Percentiles rank a stretch among this genome's conserved stretches.
Evolutionary conservation across 2,329 filamentous ascomycete species (phyloP).

Genomic region (Fusarium musae): DNA sequence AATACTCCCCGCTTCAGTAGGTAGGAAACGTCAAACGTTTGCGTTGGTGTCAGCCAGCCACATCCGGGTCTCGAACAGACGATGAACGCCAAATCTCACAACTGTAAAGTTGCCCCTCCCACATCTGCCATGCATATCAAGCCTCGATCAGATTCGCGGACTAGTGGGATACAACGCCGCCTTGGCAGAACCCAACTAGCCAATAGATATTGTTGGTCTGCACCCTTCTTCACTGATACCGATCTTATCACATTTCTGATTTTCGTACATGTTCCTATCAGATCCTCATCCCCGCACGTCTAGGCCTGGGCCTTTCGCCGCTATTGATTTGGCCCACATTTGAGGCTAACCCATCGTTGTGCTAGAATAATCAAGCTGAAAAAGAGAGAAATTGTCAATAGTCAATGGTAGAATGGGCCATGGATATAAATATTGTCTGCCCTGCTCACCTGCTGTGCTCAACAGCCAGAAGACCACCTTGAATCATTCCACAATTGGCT

Average conservation of each 20-base stretch:
- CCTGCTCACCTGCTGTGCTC: rapidly evolving
- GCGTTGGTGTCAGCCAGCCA: neutral
- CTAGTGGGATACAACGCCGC: neutral
- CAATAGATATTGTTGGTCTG: neutral
- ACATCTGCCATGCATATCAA: neutral
- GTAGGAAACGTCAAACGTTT: neutral
- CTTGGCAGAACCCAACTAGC: rapidly evolving
- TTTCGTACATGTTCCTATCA: neutral
- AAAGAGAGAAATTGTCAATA: neutral
- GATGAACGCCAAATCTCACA: neutral
- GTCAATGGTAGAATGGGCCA: rapidly evolving
- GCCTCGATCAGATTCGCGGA: neutral
- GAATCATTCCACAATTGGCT: too few relatives aligned
- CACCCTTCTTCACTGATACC: neutral
- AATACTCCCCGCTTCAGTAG: too few relatives aligned
- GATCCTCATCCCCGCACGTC: neutral
- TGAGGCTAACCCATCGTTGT: neutral
- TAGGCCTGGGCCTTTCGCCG: neutral
- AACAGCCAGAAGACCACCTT: neutral
- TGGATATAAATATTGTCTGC: neutral
- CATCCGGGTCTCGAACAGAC: neutral
- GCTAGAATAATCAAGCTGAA: neutral
- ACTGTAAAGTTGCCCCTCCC: neutral
- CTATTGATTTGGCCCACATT: neutral
- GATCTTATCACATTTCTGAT: neutral